These are phyloP conservation scores for Fusarium redolens DNA, from an alignment of 2,329 filamentous ascomycete genomes.

Conservation along the genomic window DNA sequence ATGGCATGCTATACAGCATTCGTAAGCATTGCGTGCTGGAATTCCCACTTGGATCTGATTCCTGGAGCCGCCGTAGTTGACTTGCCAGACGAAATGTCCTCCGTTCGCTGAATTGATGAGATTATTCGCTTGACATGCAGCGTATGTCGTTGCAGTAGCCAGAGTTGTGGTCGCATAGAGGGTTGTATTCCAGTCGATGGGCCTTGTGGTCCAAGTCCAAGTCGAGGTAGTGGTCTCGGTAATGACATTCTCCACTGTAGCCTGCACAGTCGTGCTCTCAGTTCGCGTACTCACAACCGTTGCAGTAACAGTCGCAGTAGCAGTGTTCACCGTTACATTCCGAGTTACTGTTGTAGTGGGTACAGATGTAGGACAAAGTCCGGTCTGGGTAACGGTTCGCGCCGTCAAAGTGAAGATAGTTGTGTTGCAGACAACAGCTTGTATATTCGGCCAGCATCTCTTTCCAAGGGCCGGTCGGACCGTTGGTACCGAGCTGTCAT, in stretches of 20 bases:
- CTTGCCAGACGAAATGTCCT: not conserved
- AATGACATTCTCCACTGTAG: not conserved
- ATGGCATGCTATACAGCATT: constrained; percentile 1
- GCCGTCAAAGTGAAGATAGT: not conserved
- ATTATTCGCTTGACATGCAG: not conserved
- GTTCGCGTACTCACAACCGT: not conserved
- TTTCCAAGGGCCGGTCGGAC: not conserved
- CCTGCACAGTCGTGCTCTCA: not conserved
- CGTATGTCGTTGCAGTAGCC: not conserved
- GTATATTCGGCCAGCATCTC: not conserved
- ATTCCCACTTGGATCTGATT: not conserved
- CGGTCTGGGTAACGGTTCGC: not conserved
- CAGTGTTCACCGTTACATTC: not conserved
- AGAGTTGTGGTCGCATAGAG: not conserved
- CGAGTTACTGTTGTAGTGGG: not conserved
- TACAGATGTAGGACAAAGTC: not conserved
- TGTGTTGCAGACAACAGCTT: not conserved
- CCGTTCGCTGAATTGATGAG: not conserved
- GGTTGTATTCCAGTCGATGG: not conserved
- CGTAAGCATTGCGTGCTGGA: not conserved
- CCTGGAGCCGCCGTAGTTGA: not conserved
- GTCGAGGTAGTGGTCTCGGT: not conserved
- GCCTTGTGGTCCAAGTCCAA: not conserved
- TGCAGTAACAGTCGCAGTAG: not conserved
- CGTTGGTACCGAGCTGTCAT: no score